Evolutionary conservation across 2,329 filamentous ascomycete species (phyloP).

Genomic region (Pseudocercospora cruenta): DNA sequence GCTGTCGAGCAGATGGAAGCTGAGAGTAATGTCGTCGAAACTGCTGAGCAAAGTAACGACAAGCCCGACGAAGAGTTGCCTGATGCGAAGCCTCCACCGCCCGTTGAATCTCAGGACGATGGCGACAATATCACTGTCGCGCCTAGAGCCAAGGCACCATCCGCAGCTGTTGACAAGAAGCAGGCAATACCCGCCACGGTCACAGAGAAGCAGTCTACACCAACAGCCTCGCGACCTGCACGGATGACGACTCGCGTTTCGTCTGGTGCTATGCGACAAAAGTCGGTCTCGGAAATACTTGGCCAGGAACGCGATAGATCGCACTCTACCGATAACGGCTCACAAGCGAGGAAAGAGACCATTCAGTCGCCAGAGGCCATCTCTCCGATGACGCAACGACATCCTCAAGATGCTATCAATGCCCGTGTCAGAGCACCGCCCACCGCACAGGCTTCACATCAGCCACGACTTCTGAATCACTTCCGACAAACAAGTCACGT

Average conservation of each 20-base stretch:
- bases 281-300: constrained; percentile 73
- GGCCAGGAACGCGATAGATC: constrained; percentile 60
- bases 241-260: constrained; percentile 70
- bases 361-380: constrained; percentile 36
- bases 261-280: constrained; percentile 70
- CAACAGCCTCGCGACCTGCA: constrained; percentile 31
- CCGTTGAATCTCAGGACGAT: constrained; percentile 21
- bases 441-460: constrained; percentile 10
- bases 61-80: constrained; percentile 3
- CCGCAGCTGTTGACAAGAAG: constrained; percentile 30
- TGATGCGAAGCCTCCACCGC: constrained; percentile 21
- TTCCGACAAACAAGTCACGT: constrained; percentile 13
- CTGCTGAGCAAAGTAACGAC: not conserved
- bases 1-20: constrained; percentile 29
- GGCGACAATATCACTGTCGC: constrained; percentile 33
- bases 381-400: constrained; percentile 43
- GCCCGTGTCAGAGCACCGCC: not conserved
- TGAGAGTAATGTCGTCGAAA: not conserved
- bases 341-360: constrained; percentile 11
- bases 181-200: constrained; percentile 18
- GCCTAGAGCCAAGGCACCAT: constrained; percentile 21
- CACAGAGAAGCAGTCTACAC: constrained; percentile 13
- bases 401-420: constrained; percentile 37
- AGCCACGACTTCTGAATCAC: constrained; percentile 14
- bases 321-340: constrained; percentile 17